Conservation (phyloP, 1,284 basidiomycete genomes). For the Puccinia hordei region DNA sequence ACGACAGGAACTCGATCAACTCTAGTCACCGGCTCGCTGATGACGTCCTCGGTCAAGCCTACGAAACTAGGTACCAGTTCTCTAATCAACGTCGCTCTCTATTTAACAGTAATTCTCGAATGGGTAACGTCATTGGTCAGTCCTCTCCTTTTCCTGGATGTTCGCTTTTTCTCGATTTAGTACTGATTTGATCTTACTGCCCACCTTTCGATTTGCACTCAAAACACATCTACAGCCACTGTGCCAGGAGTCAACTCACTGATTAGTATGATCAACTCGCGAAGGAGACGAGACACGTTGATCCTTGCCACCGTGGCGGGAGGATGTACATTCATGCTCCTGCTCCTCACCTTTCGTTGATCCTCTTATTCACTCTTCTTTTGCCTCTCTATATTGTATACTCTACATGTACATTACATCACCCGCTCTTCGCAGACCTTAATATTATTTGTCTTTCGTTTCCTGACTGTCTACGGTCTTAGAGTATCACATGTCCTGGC, state of each 20-base stretch:
- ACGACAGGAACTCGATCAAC: constrained; percentile 38
- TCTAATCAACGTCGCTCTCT: constrained; percentile 77
- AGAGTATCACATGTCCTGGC: too few relatives aligned
- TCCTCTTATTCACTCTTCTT: neutral
- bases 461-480: neutral
- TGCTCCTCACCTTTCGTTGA: constrained; percentile 62
- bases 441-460: neutral
- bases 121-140: constrained; percentile 78
- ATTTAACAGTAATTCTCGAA: constrained; percentile 75
- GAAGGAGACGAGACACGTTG: constrained; percentile 83
- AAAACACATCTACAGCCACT: constrained; percentile 65
- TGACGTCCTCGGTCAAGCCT: constrained; percentile 69
- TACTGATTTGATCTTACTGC: neutral
- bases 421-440: neutral
- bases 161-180: constrained; percentile 2
- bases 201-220: neutral
- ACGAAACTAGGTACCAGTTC: constrained; percentile 94
- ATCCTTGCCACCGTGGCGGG: constrained; percentile 86
- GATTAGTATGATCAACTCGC: constrained; percentile 85
- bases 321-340: constrained; percentile 74
- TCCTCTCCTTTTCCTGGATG: constrained; percentile 51
- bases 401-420: constrained; percentile 15
- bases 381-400: neutral
- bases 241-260: constrained; percentile 92
- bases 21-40: constrained; percentile 40